These are phyloP conservation scores for Fusarium aywerte DNA, from an alignment of 2,329 filamentous ascomycete species.

Conservation along the genomic window DNA sequence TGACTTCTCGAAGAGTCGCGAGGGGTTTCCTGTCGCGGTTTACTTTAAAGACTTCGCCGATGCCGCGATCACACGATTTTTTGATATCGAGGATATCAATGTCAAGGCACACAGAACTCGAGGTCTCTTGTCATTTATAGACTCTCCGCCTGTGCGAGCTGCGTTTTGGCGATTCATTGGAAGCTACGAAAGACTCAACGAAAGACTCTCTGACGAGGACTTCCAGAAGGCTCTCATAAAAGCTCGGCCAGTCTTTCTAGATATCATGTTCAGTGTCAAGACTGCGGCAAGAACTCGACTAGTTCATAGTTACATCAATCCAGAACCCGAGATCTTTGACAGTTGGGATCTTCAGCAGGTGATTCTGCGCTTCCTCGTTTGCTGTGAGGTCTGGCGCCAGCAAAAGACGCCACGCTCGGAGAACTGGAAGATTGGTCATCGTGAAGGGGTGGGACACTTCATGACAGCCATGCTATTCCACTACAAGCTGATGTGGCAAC, in stretches of 20 bases:
- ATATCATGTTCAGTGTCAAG: slow-evolving; percentile 36
- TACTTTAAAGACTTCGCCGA: slow-evolving; percentile 39
- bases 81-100: slow-evolving; percentile 5
- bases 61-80: slow-evolving; percentile 23
- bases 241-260: slow-evolving; percentile 20
- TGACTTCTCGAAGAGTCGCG: slow-evolving; percentile 11
- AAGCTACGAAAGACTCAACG: background rate
- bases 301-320: slow-evolving; percentile 27
- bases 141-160: slow-evolving; percentile 43
- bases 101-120: slow-evolving; percentile 23
- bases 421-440: slow-evolving; percentile 37
- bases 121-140: slow-evolving; percentile 40
- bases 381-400: slow-evolving; percentile 43
- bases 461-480: slow-evolving; percentile 42
- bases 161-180: slow-evolving; percentile 38
- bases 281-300: background rate
- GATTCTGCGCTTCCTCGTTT: slow-evolving; percentile 43
- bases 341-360: slow-evolving; percentile 27
- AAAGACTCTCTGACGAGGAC: background rate
- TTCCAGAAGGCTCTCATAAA: slow-evolving; percentile 19
- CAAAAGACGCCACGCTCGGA: slow-evolving; percentile 33
- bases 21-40: slow-evolving; percentile 11
- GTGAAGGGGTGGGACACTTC: slow-evolving; percentile 33
- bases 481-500: slow-evolving; percentile 37
- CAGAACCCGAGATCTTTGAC: background rate